Evolutionary conservation across 805 yeast genomes (phyloP), one percentile per base, ranked within the genome.

Genomic region (Spathaspora passalidarum): DNA sequence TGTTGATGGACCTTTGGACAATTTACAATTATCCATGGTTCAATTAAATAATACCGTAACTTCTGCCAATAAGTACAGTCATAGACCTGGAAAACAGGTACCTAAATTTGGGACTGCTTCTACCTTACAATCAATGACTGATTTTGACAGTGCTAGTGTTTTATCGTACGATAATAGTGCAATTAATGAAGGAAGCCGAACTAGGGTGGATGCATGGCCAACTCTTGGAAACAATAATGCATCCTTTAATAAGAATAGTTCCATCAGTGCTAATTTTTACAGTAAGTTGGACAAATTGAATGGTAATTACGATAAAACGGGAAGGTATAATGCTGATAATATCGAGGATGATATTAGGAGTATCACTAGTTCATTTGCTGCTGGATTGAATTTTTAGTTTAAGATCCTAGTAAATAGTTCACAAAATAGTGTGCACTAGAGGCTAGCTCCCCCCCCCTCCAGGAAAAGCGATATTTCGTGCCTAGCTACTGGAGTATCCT

Each of bases 1-100:
- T 25, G 97, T 91, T 21, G 97, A 91, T 62, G 97, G 97, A 9
- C 81, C 88, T 1, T 72, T 91, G 53, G 92, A 86, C 48, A 86
- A 82, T 54, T 73, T 91, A 51, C 94, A 85, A 60, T 66, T 86
- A 42, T 82, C 90, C 49, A 72, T 84, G 47, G 82, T 86, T 18
- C 85, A 80, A 51, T 69, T 68, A 49, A 56, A 56, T 29, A 44
- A 48, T 19, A 35, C 45, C 17, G 34, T 13, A 29, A 29, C 34
- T 2, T n/a, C 9, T 25, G 29, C 17, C 14, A 29, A 29, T 29
- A 29, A 29, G 14, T 29, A 37, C 22, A 14, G 9, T 11, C 6
- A 34, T n/a, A 19, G 32, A 38, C 40, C 10, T 14, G 45, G 40
- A 2, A 26, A 18, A 49, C 23, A 19, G 4, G 19, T 17, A 21